phyloP scores from a whole-genome alignment of 176 grass and related monocot genomes.

The Juncus inflexus region DNA sequence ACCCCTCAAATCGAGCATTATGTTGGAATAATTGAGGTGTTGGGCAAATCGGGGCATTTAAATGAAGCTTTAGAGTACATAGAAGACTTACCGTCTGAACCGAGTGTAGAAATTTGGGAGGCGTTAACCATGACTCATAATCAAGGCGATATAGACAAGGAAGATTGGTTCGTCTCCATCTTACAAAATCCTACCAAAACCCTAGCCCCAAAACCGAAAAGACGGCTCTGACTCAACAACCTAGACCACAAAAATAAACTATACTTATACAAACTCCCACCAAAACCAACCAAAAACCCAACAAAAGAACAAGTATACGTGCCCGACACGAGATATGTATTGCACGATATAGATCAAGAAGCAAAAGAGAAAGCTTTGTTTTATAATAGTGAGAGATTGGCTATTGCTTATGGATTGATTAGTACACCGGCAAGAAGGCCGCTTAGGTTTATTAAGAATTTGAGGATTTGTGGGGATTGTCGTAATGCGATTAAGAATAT shows the following conservation, averaged over 20 bases:
- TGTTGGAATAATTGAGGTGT: conserved; percentile 55
- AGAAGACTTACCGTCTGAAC: conserved; percentile 74
- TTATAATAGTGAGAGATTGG: conserved; percentile 83
- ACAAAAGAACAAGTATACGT: conserved; percentile 77
- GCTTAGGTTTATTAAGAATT: conserved; percentile 81
- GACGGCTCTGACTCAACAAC: conserved; percentile 77
- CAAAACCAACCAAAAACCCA: conserved; percentile 73
- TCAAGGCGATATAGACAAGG: conserved; percentile 78
- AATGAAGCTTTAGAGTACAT: conserved; percentile 72
- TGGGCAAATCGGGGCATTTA: conserved; percentile 78
- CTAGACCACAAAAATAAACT: conserved; percentile 84
- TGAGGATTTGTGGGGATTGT: conserved; percentile 85
- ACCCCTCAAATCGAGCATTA: conserved; percentile 60
- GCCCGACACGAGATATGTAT: conserved; percentile 79
- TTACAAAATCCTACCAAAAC: conserved; percentile 34
- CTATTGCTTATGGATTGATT: conserved; percentile 78
- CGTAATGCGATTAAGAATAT: conserved; percentile 91
- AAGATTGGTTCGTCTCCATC: conserved; percentile 57
- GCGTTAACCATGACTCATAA: conserved; percentile 50
- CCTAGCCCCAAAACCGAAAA: conserved; percentile 56
- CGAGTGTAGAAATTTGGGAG: conserved; percentile 54
- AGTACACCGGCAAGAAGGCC: conserved; percentile 83
- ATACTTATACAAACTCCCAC: conserved; percentile 61
- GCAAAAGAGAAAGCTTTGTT: conserved; percentile 85
- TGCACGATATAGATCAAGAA: conserved; percentile 86